Conservation (phyloP, 306 rosid species). For the Casuarina cunninghamiana region DNA sequence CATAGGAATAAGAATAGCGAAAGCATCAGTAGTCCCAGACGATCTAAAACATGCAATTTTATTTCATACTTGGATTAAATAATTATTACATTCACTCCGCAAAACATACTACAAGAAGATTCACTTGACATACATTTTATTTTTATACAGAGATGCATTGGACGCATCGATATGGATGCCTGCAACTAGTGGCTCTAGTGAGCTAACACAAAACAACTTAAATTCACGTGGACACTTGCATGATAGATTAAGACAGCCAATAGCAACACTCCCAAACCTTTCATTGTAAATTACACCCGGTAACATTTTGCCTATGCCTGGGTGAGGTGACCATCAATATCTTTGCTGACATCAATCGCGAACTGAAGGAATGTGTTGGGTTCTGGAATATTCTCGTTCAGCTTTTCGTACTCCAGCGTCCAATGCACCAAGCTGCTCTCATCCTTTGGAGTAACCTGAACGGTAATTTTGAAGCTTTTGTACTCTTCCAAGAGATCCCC, state of each 20-base stretch:
- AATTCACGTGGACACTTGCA: background rate
- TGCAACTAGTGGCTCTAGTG: background rate
- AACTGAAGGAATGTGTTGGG: slow-evolving; percentile 28
- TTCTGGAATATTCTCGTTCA: slow-evolving; percentile 27
- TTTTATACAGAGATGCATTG: background rate
- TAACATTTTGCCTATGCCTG: background rate
- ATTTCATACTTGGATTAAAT: no score
- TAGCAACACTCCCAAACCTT: background rate
- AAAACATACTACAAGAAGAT: background rate
- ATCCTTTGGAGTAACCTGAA: slow-evolving; percentile 20
- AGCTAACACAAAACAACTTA: background rate
- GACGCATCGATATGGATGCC: background rate
- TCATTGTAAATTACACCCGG: background rate
- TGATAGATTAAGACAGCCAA: background rate
- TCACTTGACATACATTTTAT: no score
- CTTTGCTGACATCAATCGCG: slow-evolving; percentile 15
- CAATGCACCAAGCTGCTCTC: slow-evolving; percentile 34
- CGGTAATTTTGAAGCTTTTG: no score
- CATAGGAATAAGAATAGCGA: no score
- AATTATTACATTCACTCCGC: no score
- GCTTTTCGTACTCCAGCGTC: slow-evolving; percentile 41
- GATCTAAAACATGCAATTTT: no score
- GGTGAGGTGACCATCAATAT: slow-evolving; percentile 25
- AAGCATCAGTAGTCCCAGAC: no score
- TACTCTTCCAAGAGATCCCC: no score